Evolutionary conservation across 2,329 filamentous ascomycete species (phyloP).

Genomic region (Ophiostoma perfectum): DNA sequence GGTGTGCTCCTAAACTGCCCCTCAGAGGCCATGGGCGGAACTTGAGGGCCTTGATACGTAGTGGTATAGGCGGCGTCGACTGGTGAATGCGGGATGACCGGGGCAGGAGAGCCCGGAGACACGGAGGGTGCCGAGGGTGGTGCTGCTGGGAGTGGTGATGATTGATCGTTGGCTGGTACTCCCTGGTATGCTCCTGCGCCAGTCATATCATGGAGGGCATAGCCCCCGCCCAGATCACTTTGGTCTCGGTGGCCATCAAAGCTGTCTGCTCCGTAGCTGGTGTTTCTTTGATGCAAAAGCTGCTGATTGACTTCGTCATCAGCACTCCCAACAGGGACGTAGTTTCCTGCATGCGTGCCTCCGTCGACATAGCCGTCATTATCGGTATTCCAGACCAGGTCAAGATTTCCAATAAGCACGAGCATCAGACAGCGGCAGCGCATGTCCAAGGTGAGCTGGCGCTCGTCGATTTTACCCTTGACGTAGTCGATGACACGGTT

Average conservation of each 20-base stretch:
- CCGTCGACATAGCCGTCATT: slow-evolving; percentile 18
- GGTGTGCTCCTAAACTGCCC: neutral
- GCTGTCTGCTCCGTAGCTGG: no score
- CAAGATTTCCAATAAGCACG: slow-evolving; percentile 31
- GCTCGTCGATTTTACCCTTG: slow-evolving; percentile 4
- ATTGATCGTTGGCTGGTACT: neutral
- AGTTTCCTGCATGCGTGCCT: neutral
- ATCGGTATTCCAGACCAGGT: slow-evolving; percentile 28
- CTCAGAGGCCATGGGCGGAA: neutral
- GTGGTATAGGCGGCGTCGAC: neutral
- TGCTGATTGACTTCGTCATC: neutral
- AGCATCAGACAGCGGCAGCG: slow-evolving; percentile 29
- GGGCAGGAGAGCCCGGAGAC: neutral
- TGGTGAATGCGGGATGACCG: neutral
- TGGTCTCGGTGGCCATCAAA: no score
- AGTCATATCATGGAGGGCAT: neutral
- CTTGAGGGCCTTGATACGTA: neutral
- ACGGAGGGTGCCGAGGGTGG: neutral
- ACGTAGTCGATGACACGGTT: slow-evolving; percentile 25
- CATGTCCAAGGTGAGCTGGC: slow-evolving; percentile 28
- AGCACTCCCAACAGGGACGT: neutral
- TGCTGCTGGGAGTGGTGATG: neutral
- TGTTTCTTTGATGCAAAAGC: neutral
- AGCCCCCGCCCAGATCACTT: neutral
- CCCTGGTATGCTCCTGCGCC: neutral